Evolutionary conservation across 495 filamentous ascomycete genomes (phyloP).

Genomic region (Terfezia boudieri): DNA sequence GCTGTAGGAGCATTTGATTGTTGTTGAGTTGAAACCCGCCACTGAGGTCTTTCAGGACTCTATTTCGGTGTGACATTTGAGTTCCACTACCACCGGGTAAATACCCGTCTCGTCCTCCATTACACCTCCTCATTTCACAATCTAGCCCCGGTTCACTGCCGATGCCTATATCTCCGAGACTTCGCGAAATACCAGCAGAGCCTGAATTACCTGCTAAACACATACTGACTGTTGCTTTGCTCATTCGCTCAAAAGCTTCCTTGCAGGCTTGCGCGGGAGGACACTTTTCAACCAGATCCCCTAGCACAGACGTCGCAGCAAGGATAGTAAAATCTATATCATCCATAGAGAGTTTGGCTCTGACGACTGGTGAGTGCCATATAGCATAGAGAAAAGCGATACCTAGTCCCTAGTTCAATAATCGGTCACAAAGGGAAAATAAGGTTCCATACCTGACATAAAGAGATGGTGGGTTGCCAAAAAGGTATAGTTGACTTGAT

Average conservation of each 20-base stretch:
- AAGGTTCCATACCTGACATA: conserved; percentile 47
- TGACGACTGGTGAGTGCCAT: conserved; percentile 80
- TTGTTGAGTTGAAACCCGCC: not conserved
- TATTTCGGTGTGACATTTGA: not conserved
- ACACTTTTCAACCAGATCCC: conserved; percentile 53
- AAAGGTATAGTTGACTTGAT: conserved; percentile 88
- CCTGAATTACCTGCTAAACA: conserved; percentile 13
- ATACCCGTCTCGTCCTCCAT: not conserved
- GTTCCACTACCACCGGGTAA: not conserved
- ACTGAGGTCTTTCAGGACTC: not conserved
- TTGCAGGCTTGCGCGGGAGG: conserved; percentile 67
- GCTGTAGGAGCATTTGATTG: conserved; percentile 7
- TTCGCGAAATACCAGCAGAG: not conserved
- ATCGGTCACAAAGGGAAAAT: not conserved
- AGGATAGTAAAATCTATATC: conserved; percentile 92
- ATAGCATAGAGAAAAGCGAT: conserved; percentile 94
- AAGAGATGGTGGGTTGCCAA: conserved; percentile 93
- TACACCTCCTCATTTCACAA: not conserved
- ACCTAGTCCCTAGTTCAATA: conserved; percentile 23
- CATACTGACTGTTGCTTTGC: conserved; percentile 86
- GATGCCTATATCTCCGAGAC: not conserved
- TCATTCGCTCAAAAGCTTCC: conserved; percentile 88
- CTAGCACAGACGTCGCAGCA: conserved; percentile 74
- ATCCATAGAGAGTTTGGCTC: conserved; percentile 70
- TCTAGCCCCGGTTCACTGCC: not conserved